Conservation (phyloP, 139 green algal species). For the Tetratostichococcus sp. region DNA sequence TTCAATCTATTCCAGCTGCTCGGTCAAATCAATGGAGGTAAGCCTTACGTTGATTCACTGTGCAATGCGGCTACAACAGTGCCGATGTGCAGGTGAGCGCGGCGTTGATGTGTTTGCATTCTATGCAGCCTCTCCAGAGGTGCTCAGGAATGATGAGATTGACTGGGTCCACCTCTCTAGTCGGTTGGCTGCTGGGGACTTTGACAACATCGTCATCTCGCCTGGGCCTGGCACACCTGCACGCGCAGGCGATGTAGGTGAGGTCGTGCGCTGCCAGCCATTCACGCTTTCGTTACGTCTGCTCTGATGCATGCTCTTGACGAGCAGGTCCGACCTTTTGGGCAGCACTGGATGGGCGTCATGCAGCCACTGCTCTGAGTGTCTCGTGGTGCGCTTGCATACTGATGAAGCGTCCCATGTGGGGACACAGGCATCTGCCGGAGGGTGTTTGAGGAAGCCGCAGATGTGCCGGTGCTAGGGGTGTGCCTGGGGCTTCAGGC, state of each 20-base stretch:
- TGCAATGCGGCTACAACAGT: too few relatives aligned
- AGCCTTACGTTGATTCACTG: not conserved
- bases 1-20: slow-evolving; percentile 97
- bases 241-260: slow-evolving; percentile 67
- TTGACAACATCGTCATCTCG: slow-evolving; percentile 91
- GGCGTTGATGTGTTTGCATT: too few relatives aligned
- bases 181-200: slow-evolving; percentile 33
- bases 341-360: not conserved
- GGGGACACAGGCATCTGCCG: slow-evolving; percentile 70
- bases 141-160: slow-evolving; percentile 81
- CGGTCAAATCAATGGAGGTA: slow-evolving; percentile 80
- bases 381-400: too few relatives aligned
- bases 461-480: slow-evolving; percentile 80
- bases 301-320: too few relatives aligned
- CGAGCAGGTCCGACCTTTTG: not conserved
- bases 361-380: too few relatives aligned
- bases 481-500: slow-evolving; percentile 97
- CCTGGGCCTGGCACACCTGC: slow-evolving; percentile 88
- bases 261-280: not conserved
- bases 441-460: slow-evolving; percentile 45
- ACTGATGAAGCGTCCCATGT: too few relatives aligned
- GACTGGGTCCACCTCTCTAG: slow-evolving; percentile 39
- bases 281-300: too few relatives aligned
- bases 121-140: slow-evolving; percentile 63
- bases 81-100: not conserved